Conservation (phyloP, 2,329 filamentous ascomycete species). For the Cladosporium sp. region DNA sequence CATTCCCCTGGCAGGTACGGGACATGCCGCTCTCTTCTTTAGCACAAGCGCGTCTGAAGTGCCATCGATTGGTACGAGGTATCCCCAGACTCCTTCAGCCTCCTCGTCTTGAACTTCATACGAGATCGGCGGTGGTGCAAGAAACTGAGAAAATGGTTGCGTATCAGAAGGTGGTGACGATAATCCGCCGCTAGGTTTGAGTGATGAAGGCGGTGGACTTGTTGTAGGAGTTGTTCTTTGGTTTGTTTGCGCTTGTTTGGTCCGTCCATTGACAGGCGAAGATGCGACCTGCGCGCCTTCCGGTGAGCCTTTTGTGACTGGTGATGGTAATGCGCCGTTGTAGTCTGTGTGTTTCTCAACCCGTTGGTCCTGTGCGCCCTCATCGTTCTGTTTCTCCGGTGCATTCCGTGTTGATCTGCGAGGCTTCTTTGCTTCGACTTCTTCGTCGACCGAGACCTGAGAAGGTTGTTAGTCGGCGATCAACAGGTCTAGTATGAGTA, state of each 20-base stretch:
- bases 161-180: constrained; percentile 71
- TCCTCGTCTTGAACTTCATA: constrained; percentile 83
- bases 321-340: constrained; percentile 72
- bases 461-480: constrained; percentile 9
- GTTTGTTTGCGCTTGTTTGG: constrained; percentile 24
- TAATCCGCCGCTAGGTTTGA: constrained; percentile 35
- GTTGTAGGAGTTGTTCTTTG: constrained; percentile 45
- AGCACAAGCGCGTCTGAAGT: constrained; percentile 61
- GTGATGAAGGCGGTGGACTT: constrained; percentile 29
- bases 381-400: constrained; percentile 18
- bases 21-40: constrained; percentile 68
- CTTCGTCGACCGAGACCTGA: constrained; percentile 64
- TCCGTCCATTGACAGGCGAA: background rate
- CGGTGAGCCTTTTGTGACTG: constrained; percentile 63
- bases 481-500: background rate
- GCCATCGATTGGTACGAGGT: constrained; percentile 73
- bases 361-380: constrained; percentile 9
- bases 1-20: constrained; percentile 45
- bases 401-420: constrained; percentile 65
- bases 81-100: constrained; percentile 90
- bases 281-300: background rate
- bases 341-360: constrained; percentile 50
- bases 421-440: constrained; percentile 72
- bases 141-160: constrained; percentile 75
- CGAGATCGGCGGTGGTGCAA: constrained; percentile 65